A percentile compares a stretch with the other conserved stretches of the same genome.
These are phyloP conservation scores for Aphanomyces euteiches DNA, from an alignment of 352 stramenopile species.

Conservation along the genomic window DNA sequence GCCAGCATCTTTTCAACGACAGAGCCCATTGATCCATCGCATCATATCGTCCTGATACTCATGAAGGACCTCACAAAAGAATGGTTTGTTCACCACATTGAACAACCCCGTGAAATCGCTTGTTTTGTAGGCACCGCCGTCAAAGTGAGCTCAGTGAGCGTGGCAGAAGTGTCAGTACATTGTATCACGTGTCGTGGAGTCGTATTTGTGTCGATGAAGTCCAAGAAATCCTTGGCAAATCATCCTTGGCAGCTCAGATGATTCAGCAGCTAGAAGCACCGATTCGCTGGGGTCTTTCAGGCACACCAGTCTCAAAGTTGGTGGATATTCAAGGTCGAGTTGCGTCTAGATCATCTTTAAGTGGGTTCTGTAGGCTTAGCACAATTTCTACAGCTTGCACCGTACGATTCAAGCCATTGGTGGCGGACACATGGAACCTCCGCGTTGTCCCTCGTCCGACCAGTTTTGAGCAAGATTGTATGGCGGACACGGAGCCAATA, in stretches of 20 bases:
- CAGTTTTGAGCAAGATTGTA: conserved; percentile 21
- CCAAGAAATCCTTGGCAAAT: conserved; percentile 27
- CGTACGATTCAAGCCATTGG: conserved; percentile 22
- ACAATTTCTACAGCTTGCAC: conserved; percentile 13
- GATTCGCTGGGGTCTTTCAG: conserved; percentile 24
- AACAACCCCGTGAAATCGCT: not conserved
- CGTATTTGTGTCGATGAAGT: conserved; percentile 30
- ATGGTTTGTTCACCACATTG: conserved; percentile 16
- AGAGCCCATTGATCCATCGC: not conserved
- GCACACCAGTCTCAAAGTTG: conserved; percentile 19
- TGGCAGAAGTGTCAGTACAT: not conserved
- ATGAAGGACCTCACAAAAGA: conserved; percentile 24
- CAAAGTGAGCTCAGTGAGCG: conserved; percentile 28
- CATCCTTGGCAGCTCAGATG: conserved; percentile 24
- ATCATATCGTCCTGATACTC: conserved; percentile 14
- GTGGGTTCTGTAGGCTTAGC: not conserved
- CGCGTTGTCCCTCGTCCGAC: not conserved
- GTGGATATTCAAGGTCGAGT: conserved; percentile 15
- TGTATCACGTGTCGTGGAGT: conserved; percentile 24
- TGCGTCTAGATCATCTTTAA: not conserved
- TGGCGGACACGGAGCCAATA: conserved; percentile 16
- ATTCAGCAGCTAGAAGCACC: conserved; percentile 20
- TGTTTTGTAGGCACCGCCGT: conserved; percentile 10
- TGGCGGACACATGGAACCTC: not conserved
- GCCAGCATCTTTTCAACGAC: conserved; percentile 8